Conservation (phyloP, 176 grass and related monocot species). For the Sorghum bicolor region Sorghum_bicolor_NCBIv3 NC_012879.2:2317501-2318000, state of each 20-base stretch:
- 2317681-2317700: background rate
- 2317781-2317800: too few species aligned
- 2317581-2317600: constrained; percentile 68
- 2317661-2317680: background rate
- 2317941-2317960: background rate
- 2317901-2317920: background rate
- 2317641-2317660: constrained; percentile 10
- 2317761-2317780: background rate
- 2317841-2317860: constrained; percentile 19
- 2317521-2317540: constrained; percentile 67
- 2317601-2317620: constrained; percentile 90
- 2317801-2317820: background rate
- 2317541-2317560: constrained; percentile 83
- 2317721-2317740: background rate
- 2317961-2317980: background rate
- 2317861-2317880: background rate
- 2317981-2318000: background rate
- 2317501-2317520: constrained; percentile 91
- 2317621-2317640: constrained; percentile 80
- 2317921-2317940: background rate
- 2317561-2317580: constrained; percentile 80
- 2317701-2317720: constrained; percentile 21
- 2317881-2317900: background rate
- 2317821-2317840: constrained; percentile 23
- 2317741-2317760: background rate